These are phyloP conservation scores for Mycena olivaceomarginata DNA, from an alignment of 768 basidiomycete genomes.

Conservation along the genomic window DNA sequence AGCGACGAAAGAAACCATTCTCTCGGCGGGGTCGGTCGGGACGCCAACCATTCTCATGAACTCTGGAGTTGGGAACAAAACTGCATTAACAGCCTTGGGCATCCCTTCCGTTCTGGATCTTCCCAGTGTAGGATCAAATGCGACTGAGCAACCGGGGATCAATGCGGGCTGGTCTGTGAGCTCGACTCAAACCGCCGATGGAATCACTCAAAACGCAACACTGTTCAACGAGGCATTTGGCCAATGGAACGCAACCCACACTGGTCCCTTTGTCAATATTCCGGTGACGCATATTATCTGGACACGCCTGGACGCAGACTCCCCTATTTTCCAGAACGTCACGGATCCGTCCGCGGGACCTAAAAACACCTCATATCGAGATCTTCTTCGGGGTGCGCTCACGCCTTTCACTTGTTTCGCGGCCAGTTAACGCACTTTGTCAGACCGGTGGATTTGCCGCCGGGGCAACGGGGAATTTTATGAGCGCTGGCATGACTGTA, in stretches of 20 bases:
- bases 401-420: not conserved
- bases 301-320: not conserved
- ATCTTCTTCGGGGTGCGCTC: not conserved
- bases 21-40: not conserved
- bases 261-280: not conserved
- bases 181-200: not conserved
- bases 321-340: not conserved
- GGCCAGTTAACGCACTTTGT: conserved; percentile 27
- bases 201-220: not conserved
- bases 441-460: conserved; percentile 44
- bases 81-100: not conserved
- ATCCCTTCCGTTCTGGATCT: not conserved
- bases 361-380: not conserved
- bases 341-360: not conserved
- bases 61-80: not conserved
- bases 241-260: not conserved
- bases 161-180: not conserved
- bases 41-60: not conserved
- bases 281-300: not conserved
- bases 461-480: not conserved
- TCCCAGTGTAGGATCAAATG: not conserved
- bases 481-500: not conserved
- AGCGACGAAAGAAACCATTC: not conserved
- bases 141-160: not conserved
- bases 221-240: not conserved